Base-by-base conservation (phyloP, 2,329 filamentous ascomycete species). In the Aphanoascus verrucosus region DNA sequence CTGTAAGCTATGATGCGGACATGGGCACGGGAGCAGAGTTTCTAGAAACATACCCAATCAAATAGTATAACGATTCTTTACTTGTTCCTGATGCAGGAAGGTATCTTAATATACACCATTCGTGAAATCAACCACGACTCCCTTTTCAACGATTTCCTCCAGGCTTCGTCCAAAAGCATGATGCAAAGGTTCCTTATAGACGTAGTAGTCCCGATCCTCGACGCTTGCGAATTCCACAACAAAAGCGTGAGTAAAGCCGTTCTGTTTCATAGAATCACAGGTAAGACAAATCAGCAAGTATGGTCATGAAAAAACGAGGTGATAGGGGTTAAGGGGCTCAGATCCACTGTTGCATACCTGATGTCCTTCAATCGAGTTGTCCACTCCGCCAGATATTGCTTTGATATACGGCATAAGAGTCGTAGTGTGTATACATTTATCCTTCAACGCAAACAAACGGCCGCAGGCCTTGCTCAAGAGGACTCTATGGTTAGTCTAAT, bases 1-100 rank as follows among this genome's bases (percentile, higher is more conserved):
- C 63, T 85, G 3, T 82, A 85, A 62, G 75, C 80, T 5, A 84
- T 85, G 82, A 85, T 82, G n/a, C 69, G 82, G 11, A 82, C 80
- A 0, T 85, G 82, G 82, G 73, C 80, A 1, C 71, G 81, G 6
- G 82, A 85, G 63, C 64, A n/a, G n/a, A n/a, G n/a, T n/a, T n/a
- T n/a, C n/a, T n/a, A n/a, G n/a, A n/a, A n/a, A n/a, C n/a, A n/a
- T n/a, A n/a, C n/a, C n/a, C n/a, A n/a, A n/a, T n/a, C n/a, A n/a
- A n/a, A n/a, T 7, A 28, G 3, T 7, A 28, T 28, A 7, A 7
- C 23, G 7, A 4, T 28, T 28, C 23, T 28, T 28, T n/a, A n/a
- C n/a, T n/a, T 28, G 23, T 3, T 7, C 23, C 23, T 28, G 23
- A 7, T 7, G 23, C 7, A 28, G 23, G 7, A 28, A 7, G n/a